Percentiles rank a stretch among this genome's conserved stretches.
Conservation (phyloP, 345 rosid genomes). For the Lumnitzera littorea region DNA sequence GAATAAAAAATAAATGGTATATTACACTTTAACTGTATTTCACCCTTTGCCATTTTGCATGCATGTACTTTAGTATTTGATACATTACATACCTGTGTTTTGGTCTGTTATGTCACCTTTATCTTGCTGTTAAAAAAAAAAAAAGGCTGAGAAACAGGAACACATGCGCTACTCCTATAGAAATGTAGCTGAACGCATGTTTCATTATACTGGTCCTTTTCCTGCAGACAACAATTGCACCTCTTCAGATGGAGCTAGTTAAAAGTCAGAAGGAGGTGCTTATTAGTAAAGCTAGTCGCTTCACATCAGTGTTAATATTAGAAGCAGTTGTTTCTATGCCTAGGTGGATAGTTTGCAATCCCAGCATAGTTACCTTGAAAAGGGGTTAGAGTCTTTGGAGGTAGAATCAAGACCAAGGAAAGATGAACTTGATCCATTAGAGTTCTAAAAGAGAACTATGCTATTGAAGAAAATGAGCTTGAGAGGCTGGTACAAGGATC, state of each 20-base stretch:
- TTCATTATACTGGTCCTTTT: constrained; percentile 3
- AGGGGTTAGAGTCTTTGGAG: constrained; percentile 69
- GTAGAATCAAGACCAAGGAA: constrained; percentile 70
- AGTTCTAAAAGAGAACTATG: constrained; percentile 49
- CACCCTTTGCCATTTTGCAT: too few species aligned
- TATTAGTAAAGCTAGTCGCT: neutral
- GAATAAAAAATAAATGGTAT: too few species aligned
- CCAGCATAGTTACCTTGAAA: constrained; percentile 58
- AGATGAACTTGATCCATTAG: constrained; percentile 59
- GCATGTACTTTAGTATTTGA: too few species aligned
- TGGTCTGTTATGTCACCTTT: too few species aligned
- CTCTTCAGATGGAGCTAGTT: constrained; percentile 76
- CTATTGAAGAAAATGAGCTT: constrained; percentile 65
- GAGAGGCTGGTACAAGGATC: constrained; percentile 57
- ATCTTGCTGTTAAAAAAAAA: too few species aligned
- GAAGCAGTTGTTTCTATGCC: constrained; percentile 7
- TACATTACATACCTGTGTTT: too few species aligned
- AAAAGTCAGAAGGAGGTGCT: constrained; percentile 83
- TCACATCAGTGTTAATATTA: constrained; percentile 4
- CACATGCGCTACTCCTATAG: too few species aligned
- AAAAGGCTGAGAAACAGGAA: too few species aligned
- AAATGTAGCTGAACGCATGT: too few species aligned
- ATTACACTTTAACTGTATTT: too few species aligned
- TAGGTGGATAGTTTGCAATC: constrained; percentile 80
- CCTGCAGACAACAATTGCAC: constrained; percentile 50